Percentiles rank a stretch among this genome's conserved stretches.
Evolutionary conservation across 805 yeast species (phyloP).

Genomic region (Schizosaccharomyces octosporus): DNA sequence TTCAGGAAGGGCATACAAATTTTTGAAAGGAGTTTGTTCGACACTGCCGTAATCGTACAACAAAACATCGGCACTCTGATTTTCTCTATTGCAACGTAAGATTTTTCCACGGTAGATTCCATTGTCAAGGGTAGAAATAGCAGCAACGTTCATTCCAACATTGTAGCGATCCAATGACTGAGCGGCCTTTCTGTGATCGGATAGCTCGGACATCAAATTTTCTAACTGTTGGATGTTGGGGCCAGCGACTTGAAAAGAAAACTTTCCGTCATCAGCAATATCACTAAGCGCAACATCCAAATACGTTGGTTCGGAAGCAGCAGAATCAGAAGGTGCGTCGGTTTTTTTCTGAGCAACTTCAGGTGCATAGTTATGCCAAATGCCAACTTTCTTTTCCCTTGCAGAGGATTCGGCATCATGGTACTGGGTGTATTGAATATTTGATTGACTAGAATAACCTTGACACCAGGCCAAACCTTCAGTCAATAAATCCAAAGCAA

Average conservation of each 20-base stretch:
- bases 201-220: not conserved
- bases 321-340: conserved; percentile 3
- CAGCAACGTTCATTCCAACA: not conserved
- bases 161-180: not conserved
- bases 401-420: conserved; percentile 41
- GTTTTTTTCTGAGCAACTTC: conserved; percentile 6
- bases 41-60: conserved; percentile 3
- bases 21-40: not conserved
- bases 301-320: conserved; percentile 11
- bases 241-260: conserved; percentile 3
- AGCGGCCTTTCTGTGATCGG: no score
- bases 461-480: conserved; percentile 44
- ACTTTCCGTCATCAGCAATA: conserved; percentile 12
- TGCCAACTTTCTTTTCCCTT: conserved; percentile 26
- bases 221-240: not conserved
- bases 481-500: conserved; percentile 29
- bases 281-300: conserved; percentile 15
- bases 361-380: conserved; percentile 40
- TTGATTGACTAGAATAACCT: conserved; percentile 32
- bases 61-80: not conserved
- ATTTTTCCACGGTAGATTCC: conserved; percentile 2
- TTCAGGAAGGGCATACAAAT: not conserved
- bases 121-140: conserved; percentile 1
- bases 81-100: conserved; percentile 1
- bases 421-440: conserved; percentile 13